A percentile compares a stretch with the other conserved stretches of the same genome.
These are phyloP conservation scores for Wolfiporia cocos DNA, from an alignment of 1,284 basidiomycete species.

Conservation along the genomic window DNA sequence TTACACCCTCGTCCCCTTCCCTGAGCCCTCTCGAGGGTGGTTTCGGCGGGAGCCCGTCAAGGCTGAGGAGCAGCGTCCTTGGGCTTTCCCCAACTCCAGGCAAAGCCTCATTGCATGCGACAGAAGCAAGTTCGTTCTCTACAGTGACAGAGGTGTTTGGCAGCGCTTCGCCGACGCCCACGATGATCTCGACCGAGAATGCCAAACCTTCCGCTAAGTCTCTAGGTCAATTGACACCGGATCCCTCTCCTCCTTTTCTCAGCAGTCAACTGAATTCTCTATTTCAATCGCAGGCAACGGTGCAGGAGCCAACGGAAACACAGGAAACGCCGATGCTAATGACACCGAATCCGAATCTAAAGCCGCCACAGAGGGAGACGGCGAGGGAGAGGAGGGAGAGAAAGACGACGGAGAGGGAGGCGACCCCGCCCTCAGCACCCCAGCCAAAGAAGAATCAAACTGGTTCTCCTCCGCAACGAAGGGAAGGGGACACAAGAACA, in stretches of 20 bases:
- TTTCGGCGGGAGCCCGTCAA: slow-evolving; percentile 11
- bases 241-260: slow-evolving; percentile 13
- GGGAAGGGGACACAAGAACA: not conserved
- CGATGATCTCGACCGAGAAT: slow-evolving; percentile 5
- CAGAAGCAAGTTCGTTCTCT: not conserved
- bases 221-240: slow-evolving; percentile 18
- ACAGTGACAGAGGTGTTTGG: slow-evolving; percentile 1
- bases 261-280: slow-evolving; percentile 18
- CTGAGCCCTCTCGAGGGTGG: slow-evolving; percentile 20
- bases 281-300: slow-evolving; percentile 18
- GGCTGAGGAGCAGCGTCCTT: slow-evolving; percentile 3
- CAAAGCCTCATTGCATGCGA: not conserved
- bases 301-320: slow-evolving; percentile 6
- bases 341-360: too few species aligned
- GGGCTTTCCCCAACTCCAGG: not conserved
- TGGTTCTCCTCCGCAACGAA: not conserved
- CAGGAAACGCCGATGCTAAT: slow-evolving; percentile 7
- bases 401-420: slow-evolving; percentile 13
- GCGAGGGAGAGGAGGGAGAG: slow-evolving; percentile 12
- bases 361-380: slow-evolving; percentile 9
- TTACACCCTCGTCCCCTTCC: slow-evolving; percentile 21
- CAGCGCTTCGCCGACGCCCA: not conserved
- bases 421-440: not conserved
- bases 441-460: not conserved
- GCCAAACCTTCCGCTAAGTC: slow-evolving; percentile 5